phyloP scores from a whole-genome alignment of 441 rosid species.

The Euphorbia neoarborescens region DNA sequence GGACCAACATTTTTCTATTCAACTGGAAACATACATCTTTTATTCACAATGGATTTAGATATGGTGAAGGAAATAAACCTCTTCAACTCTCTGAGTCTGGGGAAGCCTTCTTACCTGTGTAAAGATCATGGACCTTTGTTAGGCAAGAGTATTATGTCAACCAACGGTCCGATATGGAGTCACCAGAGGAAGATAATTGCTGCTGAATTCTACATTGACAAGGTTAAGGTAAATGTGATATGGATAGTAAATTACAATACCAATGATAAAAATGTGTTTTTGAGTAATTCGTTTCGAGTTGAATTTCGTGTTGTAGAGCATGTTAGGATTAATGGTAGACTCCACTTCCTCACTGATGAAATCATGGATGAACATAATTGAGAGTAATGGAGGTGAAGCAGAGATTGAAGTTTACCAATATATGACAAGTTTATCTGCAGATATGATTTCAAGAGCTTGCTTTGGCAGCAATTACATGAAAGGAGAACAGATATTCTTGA shows the following conservation, averaged over 20 bases:
- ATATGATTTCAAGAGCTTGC: slow-evolving; percentile 52
- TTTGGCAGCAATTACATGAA: slow-evolving; percentile 49
- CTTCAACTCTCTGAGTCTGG: slow-evolving; percentile 28
- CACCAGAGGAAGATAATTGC: slow-evolving; percentile 45
- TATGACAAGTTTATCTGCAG: slow-evolving; percentile 44
- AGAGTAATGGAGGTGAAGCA: slow-evolving; percentile 23
- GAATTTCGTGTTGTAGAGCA: slow-evolving; percentile 25
- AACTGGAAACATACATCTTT: slow-evolving; percentile 26
- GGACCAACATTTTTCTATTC: slow-evolving; percentile 39
- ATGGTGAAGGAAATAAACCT: slow-evolving; percentile 36
- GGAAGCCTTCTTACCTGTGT: slow-evolving; percentile 40
- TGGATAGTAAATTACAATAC: too few relatives aligned
- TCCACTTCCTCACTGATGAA: slow-evolving; percentile 32
- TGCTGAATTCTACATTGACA: slow-evolving; percentile 38
- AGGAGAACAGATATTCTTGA: slow-evolving; percentile 48
- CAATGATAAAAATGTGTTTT: background rate
- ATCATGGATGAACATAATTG: slow-evolving; percentile 39
- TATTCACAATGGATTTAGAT: slow-evolving; percentile 29
- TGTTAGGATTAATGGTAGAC: slow-evolving; percentile 46
- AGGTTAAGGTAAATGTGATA: slow-evolving; percentile 43
- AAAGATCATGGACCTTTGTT: slow-evolving; percentile 37
- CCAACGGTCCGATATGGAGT: slow-evolving; percentile 39
- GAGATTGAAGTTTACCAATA: slow-evolving; percentile 36
- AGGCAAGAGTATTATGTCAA: slow-evolving; percentile 37
- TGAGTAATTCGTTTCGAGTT: background rate